Evolutionary conservation across 2,329 filamentous ascomycete genomes (phyloP), one percentile per base, ranked within the genome.

Genomic region (Colletotrichum liriopes): DNA sequence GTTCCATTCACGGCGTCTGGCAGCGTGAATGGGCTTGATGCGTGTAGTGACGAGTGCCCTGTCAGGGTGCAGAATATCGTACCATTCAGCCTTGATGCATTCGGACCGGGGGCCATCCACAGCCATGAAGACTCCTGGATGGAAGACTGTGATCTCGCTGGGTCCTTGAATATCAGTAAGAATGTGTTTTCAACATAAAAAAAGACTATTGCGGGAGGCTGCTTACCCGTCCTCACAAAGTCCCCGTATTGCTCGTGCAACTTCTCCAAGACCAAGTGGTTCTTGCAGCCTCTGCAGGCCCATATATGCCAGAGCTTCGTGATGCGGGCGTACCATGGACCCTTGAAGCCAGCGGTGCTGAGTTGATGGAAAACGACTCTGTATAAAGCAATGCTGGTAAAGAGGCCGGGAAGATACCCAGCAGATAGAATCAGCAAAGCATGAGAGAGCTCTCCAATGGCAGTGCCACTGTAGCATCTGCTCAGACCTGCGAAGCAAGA

Each of bases 281-380:
- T 78, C 41, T 67, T 74, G 16, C 74, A 77, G 52, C 72, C 76
- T 77, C 60, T 75, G 72, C 20, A 72, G 52, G 59, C 69, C 75
- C 74, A 79, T 5, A 82, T 71, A 43, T 80, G 78, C 77, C 83
- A 83, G 3, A 83, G 75, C 61, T 85, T 84, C 20, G 78, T 79
- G 23, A 83, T 71, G 3, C 79, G 77, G 26, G 80, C 81, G 12
- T 75, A 75, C 56, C 79, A 79, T 1, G 84, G 84, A 0, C 84
- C 83, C 1, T 78, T 79, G 49, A 85, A 83, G 73, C 74, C 73
- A 45, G 72, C 68, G 16, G 78, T 64, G n/a, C 75, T 77, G 14
- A 84, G 76, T 4, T 80, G 81, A 65, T 85, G 84, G 71, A 84
- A 84, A 65, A 82, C 79, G 2, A 78, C 67, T 20, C 84, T 79